Evolutionary conservation across 1,139 yeast genomes (phyloP).

Genomic region (Debaryomyces coudertii): DNA sequence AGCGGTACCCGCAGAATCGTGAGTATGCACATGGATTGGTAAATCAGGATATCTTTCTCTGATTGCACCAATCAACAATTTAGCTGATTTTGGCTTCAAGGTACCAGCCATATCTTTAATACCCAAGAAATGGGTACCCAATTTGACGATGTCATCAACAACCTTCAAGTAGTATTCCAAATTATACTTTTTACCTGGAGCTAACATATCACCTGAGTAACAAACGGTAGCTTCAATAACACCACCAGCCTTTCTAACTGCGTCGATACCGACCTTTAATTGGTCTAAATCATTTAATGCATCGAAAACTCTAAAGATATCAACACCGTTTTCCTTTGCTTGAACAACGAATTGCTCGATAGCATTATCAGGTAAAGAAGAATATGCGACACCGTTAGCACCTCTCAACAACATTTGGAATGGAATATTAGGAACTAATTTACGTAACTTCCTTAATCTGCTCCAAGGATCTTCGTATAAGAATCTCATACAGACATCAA

Average conservation of each 20-base stretch:
- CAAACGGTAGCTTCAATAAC: constrained; percentile 98
- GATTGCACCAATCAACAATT: constrained; percentile 71
- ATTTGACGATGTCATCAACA: constrained; percentile 79
- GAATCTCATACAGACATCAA: constrained; percentile 98
- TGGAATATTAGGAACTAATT: constrained; percentile 94
- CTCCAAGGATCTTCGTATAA: constrained; percentile 99
- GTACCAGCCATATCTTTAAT: constrained; percentile 99
- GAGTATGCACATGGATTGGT: constrained; percentile 98
- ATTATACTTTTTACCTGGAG: constrained; percentile 93
- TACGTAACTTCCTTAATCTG: constrained; percentile 83
- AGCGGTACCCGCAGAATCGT: constrained; percentile 99
- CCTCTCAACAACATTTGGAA: constrained; percentile 99
- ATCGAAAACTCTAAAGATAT: constrained; percentile 95
- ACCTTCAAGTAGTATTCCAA: constrained; percentile 83
- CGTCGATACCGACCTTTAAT: constrained; percentile 95
- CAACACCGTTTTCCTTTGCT: constrained; percentile 96
- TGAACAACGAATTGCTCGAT: constrained; percentile 94
- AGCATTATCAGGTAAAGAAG: constrained; percentile 97
- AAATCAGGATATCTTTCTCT: constrained; percentile 87
- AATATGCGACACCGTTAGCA: constrained; percentile 98
- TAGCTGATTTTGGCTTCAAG: constrained; percentile 93
- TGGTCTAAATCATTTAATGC: constrained; percentile 96
- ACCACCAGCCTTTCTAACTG: constrained; percentile 98
- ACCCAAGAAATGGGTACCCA: constrained; percentile 97
- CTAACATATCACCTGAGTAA: constrained; percentile 98